These are phyloP conservation scores for Blastobotrys indianensis DNA, from an alignment of 1,139 yeast species.

Conservation along the genomic window DNA sequence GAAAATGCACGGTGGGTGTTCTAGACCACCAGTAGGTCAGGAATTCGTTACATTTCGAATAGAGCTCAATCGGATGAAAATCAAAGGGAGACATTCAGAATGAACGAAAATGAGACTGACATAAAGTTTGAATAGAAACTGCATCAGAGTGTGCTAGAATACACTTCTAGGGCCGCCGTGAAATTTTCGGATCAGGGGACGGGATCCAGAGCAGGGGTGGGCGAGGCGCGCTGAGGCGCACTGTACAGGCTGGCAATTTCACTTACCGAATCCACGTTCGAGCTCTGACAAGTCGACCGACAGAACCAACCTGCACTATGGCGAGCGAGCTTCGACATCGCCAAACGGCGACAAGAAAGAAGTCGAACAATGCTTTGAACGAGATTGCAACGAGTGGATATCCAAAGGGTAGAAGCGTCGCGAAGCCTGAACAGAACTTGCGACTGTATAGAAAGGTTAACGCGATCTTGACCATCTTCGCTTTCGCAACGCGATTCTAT, in stretches of 20 bases:
- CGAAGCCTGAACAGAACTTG: not conserved
- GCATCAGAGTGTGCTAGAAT: no score
- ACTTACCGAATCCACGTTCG: not conserved
- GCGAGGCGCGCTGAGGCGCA: not conserved
- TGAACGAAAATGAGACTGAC: no score
- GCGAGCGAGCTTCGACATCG: slow-evolving; percentile 12
- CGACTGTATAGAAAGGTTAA: slow-evolving; percentile 15
- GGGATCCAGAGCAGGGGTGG: not conserved
- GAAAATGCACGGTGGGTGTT: no score
- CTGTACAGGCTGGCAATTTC: not conserved
- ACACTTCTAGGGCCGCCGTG: no score
- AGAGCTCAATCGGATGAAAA: no score
- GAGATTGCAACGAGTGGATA: not conserved
- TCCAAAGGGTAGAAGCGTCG: slow-evolving; percentile 8
- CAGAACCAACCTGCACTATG: not conserved
- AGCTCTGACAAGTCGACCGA: not conserved
- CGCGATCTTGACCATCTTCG: slow-evolving; percentile 50
- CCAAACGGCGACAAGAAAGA: slow-evolving; percentile 10
- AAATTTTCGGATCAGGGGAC: not conserved
- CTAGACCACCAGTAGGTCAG: no score
- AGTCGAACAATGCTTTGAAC: slow-evolving; percentile 10
- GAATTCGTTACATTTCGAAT: no score
- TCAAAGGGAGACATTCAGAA: no score
- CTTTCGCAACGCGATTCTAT: slow-evolving; percentile 67
- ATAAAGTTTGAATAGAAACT: no score